Conservation (phyloP, 2,329 filamentous ascomycete species). For the Penicillium frequentans region DNA sequence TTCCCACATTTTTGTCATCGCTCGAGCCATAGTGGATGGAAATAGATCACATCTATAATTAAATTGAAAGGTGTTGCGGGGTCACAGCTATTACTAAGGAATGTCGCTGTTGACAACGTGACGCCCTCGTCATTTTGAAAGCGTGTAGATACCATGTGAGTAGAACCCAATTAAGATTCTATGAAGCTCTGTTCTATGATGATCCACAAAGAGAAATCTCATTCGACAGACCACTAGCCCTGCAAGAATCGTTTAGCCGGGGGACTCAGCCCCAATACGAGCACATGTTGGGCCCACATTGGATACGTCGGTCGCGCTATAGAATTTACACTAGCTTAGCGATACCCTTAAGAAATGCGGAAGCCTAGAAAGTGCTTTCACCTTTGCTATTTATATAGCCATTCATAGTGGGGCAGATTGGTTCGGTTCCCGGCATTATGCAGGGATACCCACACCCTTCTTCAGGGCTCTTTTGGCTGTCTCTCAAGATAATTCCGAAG, state of each 20-base stretch:
- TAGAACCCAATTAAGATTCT: not conserved
- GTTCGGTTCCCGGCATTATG: too few species aligned
- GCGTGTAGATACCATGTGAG: not conserved
- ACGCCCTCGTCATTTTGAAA: not conserved
- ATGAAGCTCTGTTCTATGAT: too few species aligned
- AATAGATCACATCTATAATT: not conserved
- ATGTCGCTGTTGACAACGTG: not conserved
- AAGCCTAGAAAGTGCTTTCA: not conserved
- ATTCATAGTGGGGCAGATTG: not conserved
- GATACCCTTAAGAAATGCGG: not conserved
- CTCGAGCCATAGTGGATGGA: constrained; percentile 19
- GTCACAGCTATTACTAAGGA: not conserved
- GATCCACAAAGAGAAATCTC: too few species aligned
- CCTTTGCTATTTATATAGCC: not conserved
- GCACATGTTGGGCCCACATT: too few species aligned
- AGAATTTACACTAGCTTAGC: not conserved
- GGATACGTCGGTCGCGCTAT: too few species aligned
- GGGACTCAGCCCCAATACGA: too few species aligned
- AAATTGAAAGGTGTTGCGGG: not conserved
- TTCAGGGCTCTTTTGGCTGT: not conserved
- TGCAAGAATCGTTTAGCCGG: too few species aligned
- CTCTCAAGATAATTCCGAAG: not conserved
- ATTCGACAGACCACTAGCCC: too few species aligned
- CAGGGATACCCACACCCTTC: not conserved
- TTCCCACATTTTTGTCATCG: constrained; percentile 31